Evolutionary conservation across 106 monocot genomes (phyloP).

Genomic region (Chionographis japonica): DNA sequence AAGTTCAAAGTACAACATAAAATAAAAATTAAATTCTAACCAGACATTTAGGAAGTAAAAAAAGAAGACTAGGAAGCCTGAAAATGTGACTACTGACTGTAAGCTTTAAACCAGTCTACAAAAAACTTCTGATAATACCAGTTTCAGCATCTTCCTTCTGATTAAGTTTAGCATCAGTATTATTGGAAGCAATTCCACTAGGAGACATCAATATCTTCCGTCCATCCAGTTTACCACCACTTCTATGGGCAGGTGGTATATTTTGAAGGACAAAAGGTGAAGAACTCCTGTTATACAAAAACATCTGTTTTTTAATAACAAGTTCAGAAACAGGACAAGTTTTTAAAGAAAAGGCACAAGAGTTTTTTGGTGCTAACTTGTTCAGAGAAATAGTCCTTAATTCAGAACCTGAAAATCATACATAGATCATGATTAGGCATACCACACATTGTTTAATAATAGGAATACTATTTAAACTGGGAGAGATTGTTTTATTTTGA

Average conservation of each 20-base stretch:
- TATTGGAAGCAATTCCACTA: slow-evolving; percentile 1
- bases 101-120: neutral
- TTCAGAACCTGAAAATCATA: slow-evolving; percentile 21
- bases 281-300: slow-evolving; percentile 20
- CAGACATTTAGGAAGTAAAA: neutral
- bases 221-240: slow-evolving; percentile 13
- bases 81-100: neutral
- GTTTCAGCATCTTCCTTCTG: slow-evolving; percentile 12
- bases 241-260: slow-evolving; percentile 6
- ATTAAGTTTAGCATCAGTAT: neutral
- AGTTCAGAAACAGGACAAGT: neutral
- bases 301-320: too few species aligned
- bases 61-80: neutral
- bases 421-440: too few species aligned
- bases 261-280: slow-evolving; percentile 4
- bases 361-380: slow-evolving; percentile 5
- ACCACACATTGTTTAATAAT: too few species aligned
- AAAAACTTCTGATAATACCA: slow-evolving; percentile 12
- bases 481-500: too few species aligned
- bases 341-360: neutral
- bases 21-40: neutral
- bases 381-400: neutral
- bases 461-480: too few species aligned
- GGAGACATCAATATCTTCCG: slow-evolving; percentile 6
- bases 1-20: neutral